Conservation (phyloP, 1,284 basidiomycete genomes). For the Cryptococcus sp. region DNA sequence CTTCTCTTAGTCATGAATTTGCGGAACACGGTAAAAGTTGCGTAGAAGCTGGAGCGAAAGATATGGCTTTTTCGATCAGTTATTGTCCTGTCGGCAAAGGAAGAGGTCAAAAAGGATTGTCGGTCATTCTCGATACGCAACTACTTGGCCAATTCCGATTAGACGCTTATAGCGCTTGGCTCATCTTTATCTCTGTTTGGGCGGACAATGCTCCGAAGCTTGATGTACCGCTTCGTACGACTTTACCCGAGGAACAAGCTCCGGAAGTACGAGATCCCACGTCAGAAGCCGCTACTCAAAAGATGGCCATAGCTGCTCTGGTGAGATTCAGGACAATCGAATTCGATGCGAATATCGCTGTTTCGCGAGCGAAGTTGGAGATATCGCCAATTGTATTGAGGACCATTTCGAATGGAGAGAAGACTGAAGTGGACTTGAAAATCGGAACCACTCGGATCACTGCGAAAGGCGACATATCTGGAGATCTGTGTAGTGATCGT, state of each 20-base stretch:
- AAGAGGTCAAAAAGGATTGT: constrained; percentile 51
- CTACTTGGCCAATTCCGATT: constrained; percentile 37
- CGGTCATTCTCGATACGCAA: constrained; percentile 44
- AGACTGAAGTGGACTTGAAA: constrained; percentile 55
- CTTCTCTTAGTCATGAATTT: constrained; percentile 67
- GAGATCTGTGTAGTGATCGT: constrained; percentile 61
- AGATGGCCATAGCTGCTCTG: constrained; percentile 50
- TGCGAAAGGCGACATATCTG: constrained; percentile 71
- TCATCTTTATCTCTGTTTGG: constrained; percentile 42
- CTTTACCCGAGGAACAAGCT: constrained; percentile 9
- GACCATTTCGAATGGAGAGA: constrained; percentile 36
- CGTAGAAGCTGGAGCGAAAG: constrained; percentile 39
- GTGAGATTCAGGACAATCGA: constrained; percentile 66
- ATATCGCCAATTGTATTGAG: constrained; percentile 53
- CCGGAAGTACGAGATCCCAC: not conserved
- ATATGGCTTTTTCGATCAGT: constrained; percentile 37
- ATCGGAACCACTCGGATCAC: constrained; percentile 60
- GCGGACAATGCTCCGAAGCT: constrained; percentile 37
- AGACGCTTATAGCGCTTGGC: constrained; percentile 40
- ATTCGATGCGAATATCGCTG: constrained; percentile 68
- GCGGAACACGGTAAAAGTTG: constrained; percentile 36
- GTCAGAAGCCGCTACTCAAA: not conserved
- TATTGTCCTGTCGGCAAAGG: constrained; percentile 12
- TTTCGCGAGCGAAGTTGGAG: constrained; percentile 55
- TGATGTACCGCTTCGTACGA: constrained; percentile 16